Evolutionary conservation across 75 land plant genomes (phyloP).

Genomic region (Cryptomeria japonica): DNA sequence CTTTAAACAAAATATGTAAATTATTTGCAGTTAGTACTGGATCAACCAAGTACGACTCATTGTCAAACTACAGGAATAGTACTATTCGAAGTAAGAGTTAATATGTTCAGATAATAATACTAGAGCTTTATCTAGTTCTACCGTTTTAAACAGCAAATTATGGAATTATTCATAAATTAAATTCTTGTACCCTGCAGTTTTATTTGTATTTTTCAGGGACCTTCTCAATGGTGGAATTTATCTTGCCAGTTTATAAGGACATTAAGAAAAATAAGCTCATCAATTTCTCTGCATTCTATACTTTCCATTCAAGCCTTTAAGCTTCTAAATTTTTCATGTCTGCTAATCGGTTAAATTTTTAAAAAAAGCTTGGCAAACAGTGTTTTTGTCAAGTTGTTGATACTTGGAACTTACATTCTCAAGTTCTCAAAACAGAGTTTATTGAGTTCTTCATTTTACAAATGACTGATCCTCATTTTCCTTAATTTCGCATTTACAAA

Average conservation of each 20-base stretch:
- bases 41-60: not conserved
- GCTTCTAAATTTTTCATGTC: not conserved
- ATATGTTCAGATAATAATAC: not conserved
- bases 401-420: not conserved
- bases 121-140: not conserved
- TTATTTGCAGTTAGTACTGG: not conserved
- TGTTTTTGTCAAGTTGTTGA: not conserved
- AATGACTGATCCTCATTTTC: not conserved
- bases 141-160: not conserved
- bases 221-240: not conserved
- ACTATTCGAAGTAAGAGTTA: not conserved
- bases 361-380: not conserved
- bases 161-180: not conserved
- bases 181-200: not conserved
- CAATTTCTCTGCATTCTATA: not conserved
- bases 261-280: not conserved
- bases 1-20: not conserved
- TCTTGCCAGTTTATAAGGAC: not conserved
- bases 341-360: not conserved
- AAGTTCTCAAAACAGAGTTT: not conserved
- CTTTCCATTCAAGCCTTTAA: not conserved
- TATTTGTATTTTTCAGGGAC: not conserved
- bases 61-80: not conserved
- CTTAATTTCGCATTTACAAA: not conserved
- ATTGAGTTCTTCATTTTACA: not conserved